These are phyloP conservation scores for Penicillium simplicissimum DNA, from an alignment of 495 filamentous ascomycete species.

Conservation along the genomic window DNA sequence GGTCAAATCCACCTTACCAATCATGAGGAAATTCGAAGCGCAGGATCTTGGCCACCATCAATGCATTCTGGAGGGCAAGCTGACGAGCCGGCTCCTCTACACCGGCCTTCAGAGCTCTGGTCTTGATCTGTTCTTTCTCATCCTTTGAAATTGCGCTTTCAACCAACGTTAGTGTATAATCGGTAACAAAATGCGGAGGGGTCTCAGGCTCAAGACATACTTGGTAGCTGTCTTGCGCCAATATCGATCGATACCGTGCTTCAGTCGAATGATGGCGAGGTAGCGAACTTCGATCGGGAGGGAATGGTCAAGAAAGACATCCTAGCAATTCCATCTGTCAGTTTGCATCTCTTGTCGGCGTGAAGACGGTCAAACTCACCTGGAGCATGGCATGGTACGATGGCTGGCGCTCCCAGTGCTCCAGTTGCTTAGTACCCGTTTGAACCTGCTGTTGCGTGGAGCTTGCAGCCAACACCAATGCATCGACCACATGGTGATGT, in stretches of 20 bases:
- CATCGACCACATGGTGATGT: slow-evolving; percentile 68
- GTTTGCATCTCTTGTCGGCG: slow-evolving; percentile 4
- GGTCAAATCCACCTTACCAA: slow-evolving; percentile 51
- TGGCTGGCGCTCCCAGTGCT: slow-evolving; percentile 76
- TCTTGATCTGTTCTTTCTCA: slow-evolving; percentile 74
- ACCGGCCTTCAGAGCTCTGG: slow-evolving; percentile 67
- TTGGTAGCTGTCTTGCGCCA: slow-evolving; percentile 77
- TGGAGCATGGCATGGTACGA: slow-evolving; percentile 81
- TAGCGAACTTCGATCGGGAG: slow-evolving; percentile 76
- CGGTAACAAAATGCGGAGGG: neutral
- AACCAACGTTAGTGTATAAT: slow-evolving; percentile 20
- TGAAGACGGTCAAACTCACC: slow-evolving; percentile 37
- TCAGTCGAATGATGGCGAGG: slow-evolving; percentile 89
- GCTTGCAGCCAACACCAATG: slow-evolving; percentile 71
- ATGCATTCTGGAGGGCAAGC: slow-evolving; percentile 81
- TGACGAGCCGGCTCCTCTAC: slow-evolving; percentile 70
- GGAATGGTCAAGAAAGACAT: slow-evolving; percentile 74
- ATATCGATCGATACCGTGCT: slow-evolving; percentile 92
- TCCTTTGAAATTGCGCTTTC: slow-evolving; percentile 67
- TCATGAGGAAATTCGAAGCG: slow-evolving; percentile 85
- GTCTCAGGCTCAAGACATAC: slow-evolving; percentile 34
- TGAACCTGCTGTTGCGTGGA: slow-evolving; percentile 72
- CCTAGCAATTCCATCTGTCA: slow-evolving; percentile 42
- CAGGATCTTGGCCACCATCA: slow-evolving; percentile 83
- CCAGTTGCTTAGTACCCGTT: slow-evolving; percentile 77